These are phyloP conservation scores for Pleomassaria siparia DNA, from an alignment of 2,329 filamentous ascomycete species.

Conservation along the genomic window DNA sequence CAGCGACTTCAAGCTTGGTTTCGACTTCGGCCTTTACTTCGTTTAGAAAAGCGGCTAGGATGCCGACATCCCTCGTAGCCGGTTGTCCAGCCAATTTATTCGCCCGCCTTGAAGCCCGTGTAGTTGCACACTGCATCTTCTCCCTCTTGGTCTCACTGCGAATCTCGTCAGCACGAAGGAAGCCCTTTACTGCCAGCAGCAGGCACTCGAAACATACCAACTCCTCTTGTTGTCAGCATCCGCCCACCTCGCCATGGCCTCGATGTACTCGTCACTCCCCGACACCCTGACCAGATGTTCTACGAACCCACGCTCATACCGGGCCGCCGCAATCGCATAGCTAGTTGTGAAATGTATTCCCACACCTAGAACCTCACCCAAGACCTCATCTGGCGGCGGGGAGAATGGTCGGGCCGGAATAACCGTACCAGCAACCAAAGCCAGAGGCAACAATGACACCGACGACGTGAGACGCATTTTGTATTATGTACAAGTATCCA, in stretches of 20 bases:
- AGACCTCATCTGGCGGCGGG: too few species aligned
- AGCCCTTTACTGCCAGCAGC: too few species aligned
- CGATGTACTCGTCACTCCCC: conserved; percentile 25
- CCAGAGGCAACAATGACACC: not conserved
- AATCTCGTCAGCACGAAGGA: not conserved
- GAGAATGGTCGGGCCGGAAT: not conserved
- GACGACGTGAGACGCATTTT: too few species aligned
- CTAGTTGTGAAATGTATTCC: conserved; percentile 32
- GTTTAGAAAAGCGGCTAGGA: conserved; percentile 19
- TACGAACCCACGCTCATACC: conserved; percentile 25
- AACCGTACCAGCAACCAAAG: not conserved
- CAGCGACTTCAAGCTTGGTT: conserved; percentile 10
- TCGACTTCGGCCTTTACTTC: conserved; percentile 18
- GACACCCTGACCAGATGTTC: conserved; percentile 23
- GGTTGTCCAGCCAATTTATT: conserved; percentile 13
- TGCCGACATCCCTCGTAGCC: conserved; percentile 15
- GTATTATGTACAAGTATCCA: too few species aligned
- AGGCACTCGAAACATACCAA: conserved; percentile 6
- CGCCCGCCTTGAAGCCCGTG: conserved; percentile 4
- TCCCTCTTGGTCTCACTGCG: not conserved
- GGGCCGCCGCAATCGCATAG: conserved; percentile 25
- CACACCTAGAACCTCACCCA: conserved; percentile 16
- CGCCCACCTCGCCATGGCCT: conserved; percentile 26
- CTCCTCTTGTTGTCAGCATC: not conserved
- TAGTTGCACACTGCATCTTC: conserved; percentile 4